phyloP scores from a whole-genome alignment of 768 basidiomycete species.

The Podaxis pistillaris region DNA sequence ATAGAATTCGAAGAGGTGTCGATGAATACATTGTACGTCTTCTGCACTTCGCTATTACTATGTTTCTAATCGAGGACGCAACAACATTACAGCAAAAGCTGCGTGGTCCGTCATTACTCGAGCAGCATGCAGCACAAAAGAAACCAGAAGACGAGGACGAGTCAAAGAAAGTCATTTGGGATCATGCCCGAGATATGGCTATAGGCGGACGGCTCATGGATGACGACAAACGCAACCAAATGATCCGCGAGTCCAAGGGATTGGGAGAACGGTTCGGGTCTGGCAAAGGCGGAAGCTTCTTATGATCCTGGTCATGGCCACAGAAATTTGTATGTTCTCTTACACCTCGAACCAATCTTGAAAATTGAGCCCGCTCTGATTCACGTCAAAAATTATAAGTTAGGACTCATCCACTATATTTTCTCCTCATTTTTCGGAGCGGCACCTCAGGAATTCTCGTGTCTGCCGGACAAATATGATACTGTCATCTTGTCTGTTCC shows the following conservation, averaged over 20 bases:
- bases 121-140: conserved; percentile 43
- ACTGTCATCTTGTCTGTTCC: too few relatives aligned
- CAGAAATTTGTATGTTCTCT: background rate
- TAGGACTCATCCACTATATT: too few relatives aligned
- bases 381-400: too few relatives aligned
- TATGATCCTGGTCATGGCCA: conserved; percentile 21
- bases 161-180: conserved; percentile 73
- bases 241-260: conserved; percentile 78
- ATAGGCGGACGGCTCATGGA: conserved; percentile 88
- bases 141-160: conserved; percentile 47
- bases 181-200: conserved; percentile 88
- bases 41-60: background rate
- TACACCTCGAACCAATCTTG: background rate
- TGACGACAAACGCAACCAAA: conserved; percentile 72
- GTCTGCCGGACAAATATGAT: too few relatives aligned
- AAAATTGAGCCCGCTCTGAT: background rate
- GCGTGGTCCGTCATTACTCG: conserved; percentile 55
- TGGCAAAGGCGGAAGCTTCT: conserved; percentile 70
- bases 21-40: conserved; percentile 74
- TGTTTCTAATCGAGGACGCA: background rate
- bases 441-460: too few relatives aligned
- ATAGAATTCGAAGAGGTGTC: conserved; percentile 64
- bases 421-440: too few relatives aligned
- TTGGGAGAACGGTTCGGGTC: conserved; percentile 83
- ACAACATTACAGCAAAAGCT: conserved; percentile 35